Base-by-base conservation (phyloP, 768 basidiomycete species). In the Plicaturopsis crispa region DNA sequence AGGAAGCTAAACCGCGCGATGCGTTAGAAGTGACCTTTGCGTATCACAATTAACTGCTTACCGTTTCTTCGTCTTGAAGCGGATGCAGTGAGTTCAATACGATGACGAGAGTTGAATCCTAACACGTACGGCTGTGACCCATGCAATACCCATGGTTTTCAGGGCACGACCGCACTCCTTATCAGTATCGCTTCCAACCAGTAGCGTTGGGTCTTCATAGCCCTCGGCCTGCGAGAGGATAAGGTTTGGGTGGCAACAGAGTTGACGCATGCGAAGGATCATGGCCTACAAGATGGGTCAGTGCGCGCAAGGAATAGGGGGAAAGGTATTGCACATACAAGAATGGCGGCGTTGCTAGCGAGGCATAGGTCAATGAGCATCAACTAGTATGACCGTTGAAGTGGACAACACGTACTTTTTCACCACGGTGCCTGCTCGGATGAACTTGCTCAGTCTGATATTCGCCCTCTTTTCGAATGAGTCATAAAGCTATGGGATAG, bases 231-330 rank as follows among this genome's bases (percentile, higher is more conserved):
- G 60, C 18, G 80, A 80, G 28, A 84, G 62, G 30, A 84, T 77
- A 4, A 88, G 71, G 48, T 78, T 63, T 0, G 84, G 84, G 52
- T 85, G 84, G 45, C 75, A 74, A 50, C 80, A 84, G 0, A 87
- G 59, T 49, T 87, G 85, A 4, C 84, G 69, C 28, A 90, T 61
- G 5, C 85, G 78, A 23, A 88, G 66, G 14, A 89, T 80, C 72
- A 88, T 69, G 17, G 84, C 77, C 66, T 80, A 48, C 11, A 26
- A 26, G 13, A 30, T 4, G 17, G 6, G 24, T 8, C 6, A 14
- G 21, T 20, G 13, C 38, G 30, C 36, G 11, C 30, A 40, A 28
- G 19, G 4, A n/a, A 18, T 13, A n/a, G 16, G 22, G 1, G 24
- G 31, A 26, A 33, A 30, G 10, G 39, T 7, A 18, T 19, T 12